Evolutionary conservation across 1,284 basidiomycete genomes (phyloP).

Genomic region (Cutaneotrichosporon mucoides): DNA sequence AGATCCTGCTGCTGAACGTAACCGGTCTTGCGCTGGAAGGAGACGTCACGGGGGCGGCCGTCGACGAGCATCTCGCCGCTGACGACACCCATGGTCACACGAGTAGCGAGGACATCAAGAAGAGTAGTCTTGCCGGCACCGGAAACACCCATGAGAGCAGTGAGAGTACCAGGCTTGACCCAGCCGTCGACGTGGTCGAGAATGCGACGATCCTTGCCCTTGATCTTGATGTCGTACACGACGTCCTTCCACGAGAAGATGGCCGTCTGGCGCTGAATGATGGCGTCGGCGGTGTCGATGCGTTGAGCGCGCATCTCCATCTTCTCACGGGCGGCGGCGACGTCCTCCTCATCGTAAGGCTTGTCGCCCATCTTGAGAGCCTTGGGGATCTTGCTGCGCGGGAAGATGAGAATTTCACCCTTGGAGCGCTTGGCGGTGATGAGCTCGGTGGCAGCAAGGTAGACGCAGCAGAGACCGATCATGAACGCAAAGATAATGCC

Average conservation of each 20-base stretch:
- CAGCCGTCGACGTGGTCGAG: conserved; percentile 77
- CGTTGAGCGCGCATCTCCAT: conserved; percentile 8
- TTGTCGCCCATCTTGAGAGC: conserved; percentile 26
- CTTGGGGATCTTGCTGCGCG: conserved; percentile 48
- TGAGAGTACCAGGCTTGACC: conserved; percentile 75
- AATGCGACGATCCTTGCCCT: conserved; percentile 59
- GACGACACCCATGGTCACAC: conserved; percentile 74
- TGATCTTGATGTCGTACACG: conserved; percentile 60
- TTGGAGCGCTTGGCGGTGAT: conserved; percentile 53
- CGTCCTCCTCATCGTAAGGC: conserved; percentile 25
- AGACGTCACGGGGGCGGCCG: conserved; percentile 63
- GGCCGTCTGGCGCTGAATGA: conserved; percentile 48
- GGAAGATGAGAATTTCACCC: conserved; percentile 55
- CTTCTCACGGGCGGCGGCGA: conserved; percentile 39
- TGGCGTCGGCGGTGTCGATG: conserved; percentile 24
- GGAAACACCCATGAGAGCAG: conserved; percentile 62
- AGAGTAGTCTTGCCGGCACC: conserved; percentile 74
- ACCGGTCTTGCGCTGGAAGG: conserved; percentile 60
- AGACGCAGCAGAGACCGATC: conserved; percentile 52
- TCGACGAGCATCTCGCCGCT: conserved; percentile 73
- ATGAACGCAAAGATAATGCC: conserved; percentile 58
- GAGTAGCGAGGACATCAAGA: conserved; percentile 76
- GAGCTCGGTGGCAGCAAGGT: conserved; percentile 57
- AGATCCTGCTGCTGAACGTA: conserved; percentile 80
- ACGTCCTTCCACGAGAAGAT: conserved; percentile 52